These are phyloP conservation scores for Iberis pinnata DNA, from an alignment of 345 rosid species.

Conservation along the genomic window DNA sequence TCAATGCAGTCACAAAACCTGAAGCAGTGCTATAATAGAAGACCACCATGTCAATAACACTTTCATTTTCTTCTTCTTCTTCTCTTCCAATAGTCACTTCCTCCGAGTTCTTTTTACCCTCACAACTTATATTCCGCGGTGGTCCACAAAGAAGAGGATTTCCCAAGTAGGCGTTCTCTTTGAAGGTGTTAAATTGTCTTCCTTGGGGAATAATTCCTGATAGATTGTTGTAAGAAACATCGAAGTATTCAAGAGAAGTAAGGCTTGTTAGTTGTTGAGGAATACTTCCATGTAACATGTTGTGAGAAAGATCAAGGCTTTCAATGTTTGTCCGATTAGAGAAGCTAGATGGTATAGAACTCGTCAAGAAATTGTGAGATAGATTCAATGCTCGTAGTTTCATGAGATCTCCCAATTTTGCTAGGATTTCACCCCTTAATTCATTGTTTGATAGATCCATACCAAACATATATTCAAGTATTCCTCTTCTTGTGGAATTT, in stretches of 20 bases:
- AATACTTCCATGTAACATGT: too few relatives aligned
- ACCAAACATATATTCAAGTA: too few relatives aligned
- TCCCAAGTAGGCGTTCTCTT: not conserved
- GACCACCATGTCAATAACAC: too few relatives aligned
- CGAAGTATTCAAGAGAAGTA: not conserved
- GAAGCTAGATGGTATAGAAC: conserved; percentile 28
- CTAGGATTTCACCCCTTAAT: conserved; percentile 29
- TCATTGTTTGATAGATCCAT: conserved; percentile 26
- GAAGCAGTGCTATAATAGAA: too few relatives aligned
- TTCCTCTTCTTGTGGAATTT: too few relatives aligned
- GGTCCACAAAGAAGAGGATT: conserved; percentile 15
- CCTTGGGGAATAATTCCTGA: conserved; percentile 6
- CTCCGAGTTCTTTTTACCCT: too few relatives aligned
- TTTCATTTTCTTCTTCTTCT: too few relatives aligned
- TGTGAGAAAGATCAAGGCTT: too few relatives aligned
- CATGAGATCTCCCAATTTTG: conserved; percentile 19
- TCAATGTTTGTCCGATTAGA: too few relatives aligned
- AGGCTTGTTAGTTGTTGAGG: too few relatives aligned
- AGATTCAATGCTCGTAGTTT: conserved; percentile 18
- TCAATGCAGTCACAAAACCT: too few relatives aligned
- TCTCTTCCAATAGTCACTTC: too few relatives aligned
- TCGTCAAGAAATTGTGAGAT: conserved; percentile 29
- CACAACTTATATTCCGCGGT: not conserved
- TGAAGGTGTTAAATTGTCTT: conserved; percentile 11
- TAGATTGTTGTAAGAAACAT: conserved; percentile 6